Percentiles rank a stretch among this genome's conserved stretches.
These are phyloP conservation scores for Ambrosia artemisiifolia DNA, from an alignment of 129 eudicot species.

Conservation along the genomic window DNA sequence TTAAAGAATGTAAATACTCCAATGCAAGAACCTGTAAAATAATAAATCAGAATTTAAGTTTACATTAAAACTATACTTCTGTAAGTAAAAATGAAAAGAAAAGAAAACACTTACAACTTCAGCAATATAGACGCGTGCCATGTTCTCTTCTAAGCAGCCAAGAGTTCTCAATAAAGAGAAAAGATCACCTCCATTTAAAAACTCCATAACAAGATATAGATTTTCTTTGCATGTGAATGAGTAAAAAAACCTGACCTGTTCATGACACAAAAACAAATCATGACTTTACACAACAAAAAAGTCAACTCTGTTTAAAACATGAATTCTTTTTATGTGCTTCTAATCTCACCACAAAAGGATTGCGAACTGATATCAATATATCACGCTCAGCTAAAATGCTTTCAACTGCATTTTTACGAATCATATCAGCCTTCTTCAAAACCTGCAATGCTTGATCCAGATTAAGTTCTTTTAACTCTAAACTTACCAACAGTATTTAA, in stretches of 20 bases:
- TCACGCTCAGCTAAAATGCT: conserved; percentile 96
- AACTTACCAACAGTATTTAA: neutral
- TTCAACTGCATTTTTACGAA: conserved; percentile 96
- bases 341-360: conserved; percentile 98
- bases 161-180: conserved; percentile 83
- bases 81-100: neutral
- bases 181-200: conserved; percentile 95
- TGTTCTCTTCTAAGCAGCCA: conserved; percentile 95
- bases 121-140: conserved; percentile 93
- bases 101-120: conserved; percentile 70
- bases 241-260: conserved; percentile 95
- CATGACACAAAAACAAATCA: conserved; percentile 35
- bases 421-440: conserved; percentile 96
- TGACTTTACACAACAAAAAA: conserved; percentile 22
- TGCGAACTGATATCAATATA: conserved; percentile 87
- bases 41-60: conserved; percentile 12
- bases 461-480: conserved; percentile 20
- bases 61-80: neutral
- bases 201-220: conserved; percentile 96
- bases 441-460: conserved; percentile 52
- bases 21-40: conserved; percentile 88
- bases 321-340: conserved; percentile 17
- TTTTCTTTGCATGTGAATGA: conserved; percentile 98
- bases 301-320: no score
- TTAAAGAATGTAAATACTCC: conserved; percentile 88